Evolutionary conservation across 2,329 filamentous ascomycete species (phyloP).

Genomic region (Clarireedia monteithiana): DNA sequence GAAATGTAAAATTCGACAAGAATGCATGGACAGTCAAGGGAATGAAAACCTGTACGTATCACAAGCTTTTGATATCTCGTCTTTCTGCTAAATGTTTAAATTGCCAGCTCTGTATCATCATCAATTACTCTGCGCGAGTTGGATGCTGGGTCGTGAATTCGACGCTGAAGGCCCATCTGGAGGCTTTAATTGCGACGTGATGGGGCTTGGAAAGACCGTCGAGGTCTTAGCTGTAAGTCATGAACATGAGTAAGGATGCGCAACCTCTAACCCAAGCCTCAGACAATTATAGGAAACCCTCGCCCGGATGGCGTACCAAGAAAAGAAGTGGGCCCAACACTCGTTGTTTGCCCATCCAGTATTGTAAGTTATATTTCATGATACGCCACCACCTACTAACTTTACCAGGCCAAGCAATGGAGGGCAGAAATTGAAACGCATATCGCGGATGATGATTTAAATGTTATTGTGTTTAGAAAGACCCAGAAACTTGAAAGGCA

Average conservation of each 20-base stretch:
- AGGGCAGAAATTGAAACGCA: background rate
- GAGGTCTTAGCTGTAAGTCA: background rate
- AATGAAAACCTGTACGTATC: background rate
- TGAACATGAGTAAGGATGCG: too few relatives aligned
- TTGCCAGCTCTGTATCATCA: background rate
- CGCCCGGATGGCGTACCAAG: background rate
- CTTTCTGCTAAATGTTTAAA: background rate
- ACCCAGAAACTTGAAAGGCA: background rate
- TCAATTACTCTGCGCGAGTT: background rate
- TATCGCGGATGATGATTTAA: background rate
- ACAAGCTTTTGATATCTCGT: background rate
- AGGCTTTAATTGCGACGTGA: background rate
- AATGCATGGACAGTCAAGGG: background rate
- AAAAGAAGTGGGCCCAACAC: background rate
- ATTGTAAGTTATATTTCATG: background rate
- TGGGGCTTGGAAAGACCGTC: background rate
- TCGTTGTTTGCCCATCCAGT: background rate
- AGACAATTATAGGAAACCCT: background rate
- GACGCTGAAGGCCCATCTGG: background rate
- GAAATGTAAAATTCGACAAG: background rate
- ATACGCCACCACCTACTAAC: background rate
- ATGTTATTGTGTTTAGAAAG: background rate
- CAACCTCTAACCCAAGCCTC: background rate
- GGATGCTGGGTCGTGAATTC: background rate
- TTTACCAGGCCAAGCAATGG: background rate